Conservation (phyloP, 257 asterid species). For the Solanum etuberosum region DNA sequence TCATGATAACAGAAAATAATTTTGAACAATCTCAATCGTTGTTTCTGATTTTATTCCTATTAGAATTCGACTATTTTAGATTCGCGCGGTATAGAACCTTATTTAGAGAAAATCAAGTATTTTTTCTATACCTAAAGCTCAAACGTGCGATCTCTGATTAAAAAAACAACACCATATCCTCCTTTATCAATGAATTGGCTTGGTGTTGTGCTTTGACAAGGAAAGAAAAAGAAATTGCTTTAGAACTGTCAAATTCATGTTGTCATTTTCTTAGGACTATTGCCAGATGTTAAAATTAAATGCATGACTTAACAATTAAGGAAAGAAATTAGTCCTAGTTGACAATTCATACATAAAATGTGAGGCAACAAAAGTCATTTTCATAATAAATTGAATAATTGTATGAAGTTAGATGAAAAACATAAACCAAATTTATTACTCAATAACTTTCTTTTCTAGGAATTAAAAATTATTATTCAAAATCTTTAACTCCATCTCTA, state of each 20-base stretch:
- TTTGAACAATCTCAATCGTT: neutral
- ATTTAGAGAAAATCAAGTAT: too few species aligned
- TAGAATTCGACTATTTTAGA: too few species aligned
- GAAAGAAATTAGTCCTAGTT: neutral
- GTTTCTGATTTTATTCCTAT: too few species aligned
- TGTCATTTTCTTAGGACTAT: neutral
- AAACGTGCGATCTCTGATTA: too few species aligned
- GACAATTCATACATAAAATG: neutral
- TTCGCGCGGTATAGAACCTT: too few species aligned
- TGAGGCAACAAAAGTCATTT: neutral
- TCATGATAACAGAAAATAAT: neutral
- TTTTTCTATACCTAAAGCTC: too few species aligned
- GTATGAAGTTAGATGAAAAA: neutral
- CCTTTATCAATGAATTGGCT: neutral
- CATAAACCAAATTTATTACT: neutral
- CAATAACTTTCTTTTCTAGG: too few species aligned
- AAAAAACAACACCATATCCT: too few species aligned
- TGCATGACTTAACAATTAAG: neutral
- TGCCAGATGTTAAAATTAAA: neutral
- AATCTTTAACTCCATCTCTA: too few species aligned
- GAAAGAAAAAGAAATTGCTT: neutral
- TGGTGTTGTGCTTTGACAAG: neutral
- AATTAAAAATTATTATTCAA: too few species aligned
- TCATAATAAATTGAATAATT: neutral
- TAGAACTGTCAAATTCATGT: neutral